Percentiles rank a stretch among this genome's conserved stretches.
phyloP scores from a whole-genome alignment of 768 basidiomycete species.

The Kwoniella sp. region DNA sequence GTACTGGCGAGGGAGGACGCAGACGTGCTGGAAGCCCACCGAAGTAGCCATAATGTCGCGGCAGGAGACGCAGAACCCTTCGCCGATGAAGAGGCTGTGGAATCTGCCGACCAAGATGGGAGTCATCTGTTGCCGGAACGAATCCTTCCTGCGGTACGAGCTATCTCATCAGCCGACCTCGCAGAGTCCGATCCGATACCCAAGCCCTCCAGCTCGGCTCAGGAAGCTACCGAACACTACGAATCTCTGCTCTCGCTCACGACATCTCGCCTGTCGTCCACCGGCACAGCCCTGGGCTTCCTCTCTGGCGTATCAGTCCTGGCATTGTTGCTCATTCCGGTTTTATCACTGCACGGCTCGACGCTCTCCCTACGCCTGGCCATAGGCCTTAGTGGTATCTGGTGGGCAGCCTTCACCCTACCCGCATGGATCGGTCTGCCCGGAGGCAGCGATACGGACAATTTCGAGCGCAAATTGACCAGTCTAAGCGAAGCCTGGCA shows the following conservation, averaged over 20 bases:
- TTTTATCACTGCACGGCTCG: constrained; percentile 66
- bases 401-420: constrained; percentile 81
- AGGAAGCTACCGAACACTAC: constrained; percentile 54
- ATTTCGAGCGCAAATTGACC: no score
- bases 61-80: background rate
- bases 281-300: constrained; percentile 83
- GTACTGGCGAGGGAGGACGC: constrained; percentile 61
- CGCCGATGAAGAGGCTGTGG: background rate
- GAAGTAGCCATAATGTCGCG: background rate
- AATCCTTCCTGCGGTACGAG: constrained; percentile 9
- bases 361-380: constrained; percentile 75
- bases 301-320: constrained; percentile 65
- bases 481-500: constrained; percentile 64
- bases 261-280: constrained; percentile 76
- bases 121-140: constrained; percentile 1
- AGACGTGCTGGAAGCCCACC: constrained; percentile 12
- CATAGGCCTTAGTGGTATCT: constrained; percentile 75
- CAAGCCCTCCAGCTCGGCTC: background rate
- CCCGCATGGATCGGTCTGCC: constrained; percentile 75
- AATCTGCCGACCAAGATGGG: constrained; percentile 3
- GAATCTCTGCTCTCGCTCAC: constrained; percentile 59
- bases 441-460: constrained; percentile 40
- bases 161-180: constrained; percentile 30
- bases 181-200: constrained; percentile 3
- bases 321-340: constrained; percentile 67